Percentiles rank a stretch among this genome's conserved stretches.
phyloP scores from a whole-genome alignment of 83 land plant genomes.

The Diphasiastrum complanatum region DNA sequence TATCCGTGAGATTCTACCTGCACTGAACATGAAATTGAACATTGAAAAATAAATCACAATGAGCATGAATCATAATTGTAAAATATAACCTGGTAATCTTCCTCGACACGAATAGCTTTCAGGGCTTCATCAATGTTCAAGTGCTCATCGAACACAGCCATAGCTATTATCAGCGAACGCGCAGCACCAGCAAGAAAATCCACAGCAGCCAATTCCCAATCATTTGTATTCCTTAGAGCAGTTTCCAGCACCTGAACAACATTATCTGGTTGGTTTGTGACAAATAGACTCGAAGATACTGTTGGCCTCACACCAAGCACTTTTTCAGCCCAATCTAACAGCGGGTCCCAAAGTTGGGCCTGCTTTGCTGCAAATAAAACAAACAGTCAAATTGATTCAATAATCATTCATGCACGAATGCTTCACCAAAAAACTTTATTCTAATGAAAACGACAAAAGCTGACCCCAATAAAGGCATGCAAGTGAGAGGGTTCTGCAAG shows the following conservation, averaged over 20 bases:
- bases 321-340: conserved; percentile 66
- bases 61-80: background rate
- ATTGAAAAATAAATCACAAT: background rate
- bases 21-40: background rate
- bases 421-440: background rate
- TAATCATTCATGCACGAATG: background rate
- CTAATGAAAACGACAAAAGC: background rate
- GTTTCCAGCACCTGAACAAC: conserved; percentile 53
- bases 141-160: conserved; percentile 61
- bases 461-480: too few species aligned
- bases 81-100: conserved; percentile 67
- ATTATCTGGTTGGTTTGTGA: conserved; percentile 68
- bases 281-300: conserved; percentile 68
- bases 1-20: background rate
- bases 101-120: conserved; percentile 78
- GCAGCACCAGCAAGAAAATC: conserved; percentile 79
- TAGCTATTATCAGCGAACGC: conserved; percentile 69
- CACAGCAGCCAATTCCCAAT: conserved; percentile 83
- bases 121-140: conserved; percentile 80
- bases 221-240: conserved; percentile 41
- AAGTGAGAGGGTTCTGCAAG: too few species aligned
- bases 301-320: conserved; percentile 72
- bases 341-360: conserved; percentile 62
- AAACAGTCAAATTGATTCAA: background rate
- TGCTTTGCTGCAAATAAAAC: conserved; percentile 51